These are phyloP conservation scores for Pyrenophora seminiperda DNA, from an alignment of 2,329 filamentous ascomycete genomes.

Conservation along the genomic window DNA sequence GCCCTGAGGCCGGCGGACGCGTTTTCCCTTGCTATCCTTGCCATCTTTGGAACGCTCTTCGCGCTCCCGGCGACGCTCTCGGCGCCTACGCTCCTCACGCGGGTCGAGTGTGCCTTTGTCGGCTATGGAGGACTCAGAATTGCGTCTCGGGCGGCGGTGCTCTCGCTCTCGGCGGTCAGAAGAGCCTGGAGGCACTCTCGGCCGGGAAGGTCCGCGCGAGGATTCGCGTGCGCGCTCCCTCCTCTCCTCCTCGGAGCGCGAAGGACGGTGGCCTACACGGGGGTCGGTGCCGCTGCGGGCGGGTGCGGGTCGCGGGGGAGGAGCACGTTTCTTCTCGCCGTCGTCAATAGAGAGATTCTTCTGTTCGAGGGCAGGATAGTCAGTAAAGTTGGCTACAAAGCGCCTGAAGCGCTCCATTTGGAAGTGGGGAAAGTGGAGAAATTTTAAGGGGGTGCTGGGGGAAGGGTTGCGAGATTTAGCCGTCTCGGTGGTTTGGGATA, in stretches of 20 bases:
- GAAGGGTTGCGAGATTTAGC: too few relatives aligned
- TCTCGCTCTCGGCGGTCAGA: constrained; percentile 47
- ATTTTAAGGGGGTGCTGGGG: too few relatives aligned
- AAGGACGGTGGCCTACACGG: constrained; percentile 62
- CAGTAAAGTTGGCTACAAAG: constrained; percentile 50
- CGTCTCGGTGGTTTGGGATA: background rate
- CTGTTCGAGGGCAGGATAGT: constrained; percentile 56
- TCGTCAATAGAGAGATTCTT: constrained; percentile 71
- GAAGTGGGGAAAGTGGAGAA: background rate
- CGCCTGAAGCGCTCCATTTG: constrained; percentile 50
- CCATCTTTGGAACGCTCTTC: constrained; percentile 51
- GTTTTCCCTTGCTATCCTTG: constrained; percentile 25
- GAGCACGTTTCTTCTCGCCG: constrained; percentile 51
- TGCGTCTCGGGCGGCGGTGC: constrained; percentile 66
- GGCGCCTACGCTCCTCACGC: constrained; percentile 62
- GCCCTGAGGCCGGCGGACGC: constrained; percentile 52
- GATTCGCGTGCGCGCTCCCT: constrained; percentile 46
- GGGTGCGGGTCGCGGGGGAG: constrained; percentile 44
- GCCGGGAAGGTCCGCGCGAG: constrained; percentile 40
- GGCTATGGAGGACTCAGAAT: constrained; percentile 78
- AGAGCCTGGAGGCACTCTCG: constrained; percentile 47
- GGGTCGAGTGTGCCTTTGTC: constrained; percentile 67
- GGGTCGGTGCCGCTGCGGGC: constrained; percentile 56
- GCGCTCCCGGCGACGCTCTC: constrained; percentile 56
- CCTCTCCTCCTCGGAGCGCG: constrained; percentile 64